These are phyloP conservation scores for Eucommia ulmoides DNA, from an alignment of 257 asterid genomes.

Conservation along the genomic window DNA sequence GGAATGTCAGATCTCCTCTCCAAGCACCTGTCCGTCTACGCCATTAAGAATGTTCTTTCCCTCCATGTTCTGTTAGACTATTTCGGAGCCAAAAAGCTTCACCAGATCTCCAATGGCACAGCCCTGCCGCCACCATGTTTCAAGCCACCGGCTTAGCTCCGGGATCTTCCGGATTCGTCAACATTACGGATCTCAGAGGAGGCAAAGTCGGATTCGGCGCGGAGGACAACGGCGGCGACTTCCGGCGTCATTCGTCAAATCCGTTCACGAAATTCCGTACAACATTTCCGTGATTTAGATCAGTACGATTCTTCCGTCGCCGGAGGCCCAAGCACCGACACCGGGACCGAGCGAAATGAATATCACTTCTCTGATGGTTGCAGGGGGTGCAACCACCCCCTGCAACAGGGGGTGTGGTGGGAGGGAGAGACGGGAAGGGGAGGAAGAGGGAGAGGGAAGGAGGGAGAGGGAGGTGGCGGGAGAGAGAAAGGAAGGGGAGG, in stretches of 20 bases:
- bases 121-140: slow-evolving; percentile 58
- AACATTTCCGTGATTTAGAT: slow-evolving; percentile 64
- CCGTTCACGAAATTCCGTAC: slow-evolving; percentile 35
- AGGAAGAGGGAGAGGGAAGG: too few relatives aligned
- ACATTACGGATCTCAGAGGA: too few relatives aligned
- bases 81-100: slow-evolving; percentile 62
- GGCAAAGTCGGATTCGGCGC: too few relatives aligned
- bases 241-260: slow-evolving; percentile 37
- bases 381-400: too few relatives aligned
- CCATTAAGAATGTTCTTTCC: slow-evolving; percentile 38
- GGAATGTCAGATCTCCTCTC: slow-evolving; percentile 54
- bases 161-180: slow-evolving; percentile 60
- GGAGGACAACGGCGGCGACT: slow-evolving; percentile 40
- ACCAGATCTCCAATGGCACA: slow-evolving; percentile 46
- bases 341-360: slow-evolving; percentile 42
- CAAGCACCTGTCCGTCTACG: slow-evolving; percentile 24
- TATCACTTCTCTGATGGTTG: slow-evolving; percentile 47
- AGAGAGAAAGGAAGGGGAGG: too few relatives aligned
- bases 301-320: slow-evolving; percentile 34
- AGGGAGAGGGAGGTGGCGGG: too few relatives aligned
- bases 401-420: too few relatives aligned
- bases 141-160: slow-evolving; percentile 67
- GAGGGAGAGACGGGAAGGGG: too few relatives aligned
- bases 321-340: slow-evolving; percentile 61
- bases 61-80: too few relatives aligned